phyloP scores from a whole-genome alignment of 2,329 filamentous ascomycete species.

The Penicillium sp. region DNA sequence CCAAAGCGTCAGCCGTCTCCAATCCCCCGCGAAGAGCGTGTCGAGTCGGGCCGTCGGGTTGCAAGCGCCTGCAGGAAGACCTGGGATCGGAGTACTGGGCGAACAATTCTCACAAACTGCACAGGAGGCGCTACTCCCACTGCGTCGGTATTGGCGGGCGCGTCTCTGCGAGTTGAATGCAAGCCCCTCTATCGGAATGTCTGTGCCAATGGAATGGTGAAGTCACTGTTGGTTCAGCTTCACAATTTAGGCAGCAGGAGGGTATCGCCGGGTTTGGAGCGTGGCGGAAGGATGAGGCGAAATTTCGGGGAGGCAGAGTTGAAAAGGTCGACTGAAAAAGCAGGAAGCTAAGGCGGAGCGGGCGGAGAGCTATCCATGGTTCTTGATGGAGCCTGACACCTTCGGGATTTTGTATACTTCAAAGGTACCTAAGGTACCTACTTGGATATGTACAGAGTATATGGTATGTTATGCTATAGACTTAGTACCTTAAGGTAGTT shows the following conservation, averaged over 20 bases:
- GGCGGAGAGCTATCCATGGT: slow-evolving; percentile 22
- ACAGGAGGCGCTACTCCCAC: slow-evolving; percentile 5
- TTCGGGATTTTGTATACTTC: neutral
- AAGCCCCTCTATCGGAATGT: slow-evolving; percentile 8
- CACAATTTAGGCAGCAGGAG: slow-evolving; percentile 37
- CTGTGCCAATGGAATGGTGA: slow-evolving; percentile 13
- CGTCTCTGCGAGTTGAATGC: slow-evolving; percentile 14
- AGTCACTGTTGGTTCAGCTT: slow-evolving; percentile 32
- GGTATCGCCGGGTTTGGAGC: slow-evolving; percentile 9
- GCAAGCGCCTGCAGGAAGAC: slow-evolving; percentile 17
- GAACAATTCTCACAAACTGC: slow-evolving; percentile 19
- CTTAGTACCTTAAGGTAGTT: too few relatives aligned
- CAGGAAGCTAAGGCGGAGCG: slow-evolving; percentile 19
- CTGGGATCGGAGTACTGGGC: slow-evolving; percentile 11
- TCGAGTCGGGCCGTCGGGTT: slow-evolving; percentile 21
- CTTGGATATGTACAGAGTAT: neutral
- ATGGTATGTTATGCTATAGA: neutral
- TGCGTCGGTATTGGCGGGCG: slow-evolving; percentile 10
- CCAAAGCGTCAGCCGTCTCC: slow-evolving; percentile 12
- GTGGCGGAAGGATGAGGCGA: neutral
- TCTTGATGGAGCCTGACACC: slow-evolving; percentile 28
- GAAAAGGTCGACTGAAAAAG: neutral
- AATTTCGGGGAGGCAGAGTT: slow-evolving; percentile 1
- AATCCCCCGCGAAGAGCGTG: slow-evolving; percentile 7
- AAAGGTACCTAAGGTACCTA: neutral